Evolutionary conservation across 2,329 filamentous ascomycete species (phyloP).

Genomic region (Aspergillus sp.): DNA sequence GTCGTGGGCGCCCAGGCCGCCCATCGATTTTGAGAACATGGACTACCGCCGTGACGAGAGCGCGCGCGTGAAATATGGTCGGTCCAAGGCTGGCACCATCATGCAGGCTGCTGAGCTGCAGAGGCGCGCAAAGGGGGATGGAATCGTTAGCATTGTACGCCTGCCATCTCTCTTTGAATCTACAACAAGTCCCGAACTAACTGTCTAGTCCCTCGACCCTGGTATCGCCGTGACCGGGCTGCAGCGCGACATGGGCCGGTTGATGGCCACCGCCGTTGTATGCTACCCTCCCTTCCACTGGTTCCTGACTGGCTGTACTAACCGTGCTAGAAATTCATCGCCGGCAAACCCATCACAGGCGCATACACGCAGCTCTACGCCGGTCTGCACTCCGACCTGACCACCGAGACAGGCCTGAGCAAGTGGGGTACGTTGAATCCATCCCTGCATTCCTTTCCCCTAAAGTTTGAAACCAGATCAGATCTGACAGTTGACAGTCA

Average conservation of each 20-base stretch:
- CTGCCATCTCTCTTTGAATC: background rate
- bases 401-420: background rate
- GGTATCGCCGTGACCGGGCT: slow-evolving; percentile 16
- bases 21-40: slow-evolving; percentile 8
- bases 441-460: background rate
- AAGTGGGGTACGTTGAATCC: slow-evolving; percentile 6
- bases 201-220: slow-evolving; percentile 15
- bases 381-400: slow-evolving; percentile 5
- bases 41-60: slow-evolving; percentile 2
- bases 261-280: background rate
- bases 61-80: background rate
- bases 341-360: slow-evolving; percentile 16
- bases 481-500: background rate
- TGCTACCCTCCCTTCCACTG: background rate
- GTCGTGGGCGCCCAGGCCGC: slow-evolving; percentile 2
- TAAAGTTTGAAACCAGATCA: too few relatives aligned
- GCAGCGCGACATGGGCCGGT: slow-evolving; percentile 15
- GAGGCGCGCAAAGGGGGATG: background rate
- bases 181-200: background rate
- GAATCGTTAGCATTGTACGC: background rate
- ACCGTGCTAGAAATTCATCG: background rate
- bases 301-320: background rate
- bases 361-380: slow-evolving; percentile 31
- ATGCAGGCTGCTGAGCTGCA: slow-evolving; percentile 7
- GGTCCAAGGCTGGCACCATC: slow-evolving; percentile 3